A percentile compares a stretch with the other conserved stretches of the same genome.
phyloP scores from a whole-genome alignment of 2,329 filamentous ascomycete genomes.

The Lasiodiplodia theobromae region DNA sequence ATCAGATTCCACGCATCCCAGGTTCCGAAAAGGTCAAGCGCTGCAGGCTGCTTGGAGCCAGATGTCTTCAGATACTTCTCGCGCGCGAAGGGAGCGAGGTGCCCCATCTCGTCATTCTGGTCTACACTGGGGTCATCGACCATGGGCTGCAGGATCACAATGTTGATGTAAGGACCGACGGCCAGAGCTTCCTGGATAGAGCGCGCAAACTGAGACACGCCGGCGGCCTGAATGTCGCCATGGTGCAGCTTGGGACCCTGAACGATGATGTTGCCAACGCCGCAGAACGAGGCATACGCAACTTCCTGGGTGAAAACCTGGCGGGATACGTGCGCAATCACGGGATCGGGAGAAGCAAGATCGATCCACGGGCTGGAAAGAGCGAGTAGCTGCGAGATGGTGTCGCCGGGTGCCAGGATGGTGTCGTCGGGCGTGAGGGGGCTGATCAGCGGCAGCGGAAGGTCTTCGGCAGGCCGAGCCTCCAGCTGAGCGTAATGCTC shows the following conservation, averaged over 20 bases:
- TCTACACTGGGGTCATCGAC: conserved; percentile 72
- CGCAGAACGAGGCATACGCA: conserved; percentile 94
- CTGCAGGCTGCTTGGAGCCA: conserved; percentile 16
- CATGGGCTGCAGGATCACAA: conserved; percentile 85
- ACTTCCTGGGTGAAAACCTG: conserved; percentile 92
- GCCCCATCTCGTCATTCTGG: conserved; percentile 58
- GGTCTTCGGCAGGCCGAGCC: conserved; percentile 45
- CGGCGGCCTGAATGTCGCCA: conserved; percentile 55
- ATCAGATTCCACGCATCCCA: conserved; percentile 97
- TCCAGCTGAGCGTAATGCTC: conserved; percentile 60
- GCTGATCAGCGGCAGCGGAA: conserved; percentile 56
- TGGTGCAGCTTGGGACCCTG: conserved; percentile 75
- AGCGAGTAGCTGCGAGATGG: conserved; percentile 76
- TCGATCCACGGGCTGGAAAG: conserved; percentile 94
- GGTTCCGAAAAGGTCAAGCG: conserved; percentile 71
- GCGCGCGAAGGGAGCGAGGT: conserved; percentile 58
- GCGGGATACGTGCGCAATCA: conserved; percentile 84
- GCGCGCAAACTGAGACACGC: conserved; percentile 78
- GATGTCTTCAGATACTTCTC: conserved; percentile 40
- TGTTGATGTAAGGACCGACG: conserved; percentile 76
- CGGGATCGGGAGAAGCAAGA: conserved; percentile 79
- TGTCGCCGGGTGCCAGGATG: conserved; percentile 70
- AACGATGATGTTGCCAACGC: conserved; percentile 81
- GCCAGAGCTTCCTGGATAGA: conserved; percentile 81
- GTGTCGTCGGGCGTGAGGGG: conserved; percentile 84